Percentiles rank a stretch among this genome's conserved stretches.
Conservation (phyloP, 225 moss, liverwort and hornwort genomes). For the Bryum argenteum region DNA sequence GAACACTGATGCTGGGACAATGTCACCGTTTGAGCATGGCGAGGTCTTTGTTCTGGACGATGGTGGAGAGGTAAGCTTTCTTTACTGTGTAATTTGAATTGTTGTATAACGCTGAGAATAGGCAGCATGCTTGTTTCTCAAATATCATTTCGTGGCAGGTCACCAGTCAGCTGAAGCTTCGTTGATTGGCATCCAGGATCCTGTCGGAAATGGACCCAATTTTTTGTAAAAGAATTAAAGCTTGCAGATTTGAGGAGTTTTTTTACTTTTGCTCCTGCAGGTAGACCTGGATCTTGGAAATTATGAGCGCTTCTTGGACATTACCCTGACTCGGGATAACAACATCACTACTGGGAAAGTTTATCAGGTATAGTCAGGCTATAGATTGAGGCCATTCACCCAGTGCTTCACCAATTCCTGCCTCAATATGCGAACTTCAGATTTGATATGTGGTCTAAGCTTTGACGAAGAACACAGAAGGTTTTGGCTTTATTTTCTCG, state of each 20-base stretch:
- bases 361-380: slow-evolving; percentile 47
- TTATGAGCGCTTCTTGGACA: slow-evolving; percentile 79
- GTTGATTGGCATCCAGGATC: background rate
- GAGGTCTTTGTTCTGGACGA: slow-evolving; percentile 90
- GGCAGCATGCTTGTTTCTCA: background rate
- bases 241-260: background rate
- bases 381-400: background rate
- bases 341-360: slow-evolving; percentile 82
- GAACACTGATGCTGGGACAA: slow-evolving; percentile 82
- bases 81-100: background rate
- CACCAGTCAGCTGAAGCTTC: background rate
- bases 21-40: slow-evolving; percentile 89
- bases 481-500: background rate
- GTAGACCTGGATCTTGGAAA: slow-evolving; percentile 84
- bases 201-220: background rate
- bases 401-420: background rate
- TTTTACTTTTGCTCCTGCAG: slow-evolving; percentile 30
- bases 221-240: background rate
- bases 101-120: background rate
- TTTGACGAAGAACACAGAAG: background rate
- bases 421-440: background rate
- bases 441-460: background rate
- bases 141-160: background rate
- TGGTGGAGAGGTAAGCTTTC: slow-evolving; percentile 72
- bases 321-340: slow-evolving; percentile 70